Evolutionary conservation across 2,329 filamentous ascomycete genomes (phyloP), one percentile per base, ranked within the genome.

Genomic region (Xylaria sp.): DNA sequence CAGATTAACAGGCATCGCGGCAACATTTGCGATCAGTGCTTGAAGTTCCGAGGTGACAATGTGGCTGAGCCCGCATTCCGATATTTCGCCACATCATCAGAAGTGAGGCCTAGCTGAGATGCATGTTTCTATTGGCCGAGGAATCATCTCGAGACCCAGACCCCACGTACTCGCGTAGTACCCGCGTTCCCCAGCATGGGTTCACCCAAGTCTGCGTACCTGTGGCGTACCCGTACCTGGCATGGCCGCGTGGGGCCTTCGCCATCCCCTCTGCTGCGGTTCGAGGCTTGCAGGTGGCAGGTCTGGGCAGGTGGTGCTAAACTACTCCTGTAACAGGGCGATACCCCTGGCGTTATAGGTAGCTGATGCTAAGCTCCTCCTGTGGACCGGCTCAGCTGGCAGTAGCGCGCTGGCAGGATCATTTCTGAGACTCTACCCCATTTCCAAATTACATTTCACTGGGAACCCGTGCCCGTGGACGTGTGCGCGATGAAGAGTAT

Each of bases 181-280:
- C 62, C 8, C 28, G 3, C 4, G 18, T 6, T 25, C 18, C 2
- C 23, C 1, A 2, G 6, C 13, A 28, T 25, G 20, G 2, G 5
- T 6, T 3, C 34, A 43, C 18, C 23, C 12, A 13, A 6, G 25
- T 13, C 25, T 3, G 7, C 9, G 63, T 66, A 63, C 36, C 36
- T 32, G 9, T 23, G 7, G 8, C 25, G 50, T 66, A 66, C 28
- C 55, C 25, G 39, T 45, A 25, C 41, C 57, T 46, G 50, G 39
- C 39, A 10, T 32, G 23, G 50, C 15, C 8, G 7, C 10, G 39
- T n/a, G 32, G 32, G 30, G 13, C 8, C 30, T 13, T 43, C 25
- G 43, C 34, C 34, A 64, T 67, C 52, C 32, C 58, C 43, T 32
- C 60, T 68, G 68, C 66, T 70, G 68, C 68, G 66, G 68, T 64